phyloP scores from a whole-genome alignment of 73 alveolate genomes.

The Diophrys sp. region DNA sequence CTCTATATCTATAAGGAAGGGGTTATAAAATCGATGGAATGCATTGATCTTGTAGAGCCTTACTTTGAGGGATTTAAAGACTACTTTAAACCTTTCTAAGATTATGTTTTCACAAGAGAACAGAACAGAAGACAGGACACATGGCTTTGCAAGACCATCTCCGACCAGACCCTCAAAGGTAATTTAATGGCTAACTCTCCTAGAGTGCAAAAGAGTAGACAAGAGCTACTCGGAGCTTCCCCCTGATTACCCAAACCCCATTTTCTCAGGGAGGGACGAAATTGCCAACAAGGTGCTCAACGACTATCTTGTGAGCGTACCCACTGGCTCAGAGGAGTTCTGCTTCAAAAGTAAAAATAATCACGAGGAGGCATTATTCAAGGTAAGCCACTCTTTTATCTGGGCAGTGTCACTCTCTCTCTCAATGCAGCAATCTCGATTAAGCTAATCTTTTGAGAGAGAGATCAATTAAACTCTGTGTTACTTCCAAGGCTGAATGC shows the following conservation, averaged over 20 bases:
- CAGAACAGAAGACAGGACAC: slow-evolving; percentile 4
- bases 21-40: neutral
- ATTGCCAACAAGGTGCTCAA: slow-evolving; percentile 26
- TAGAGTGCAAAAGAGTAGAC: slow-evolving; percentile 1
- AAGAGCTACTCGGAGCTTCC: slow-evolving; percentile 37
- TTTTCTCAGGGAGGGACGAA: slow-evolving; percentile 22
- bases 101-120: neutral
- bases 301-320: slow-evolving; percentile 31
- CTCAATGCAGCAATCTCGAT: too few relatives aligned
- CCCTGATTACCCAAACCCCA: slow-evolving; percentile 28
- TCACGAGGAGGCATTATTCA: slow-evolving; percentile 43
- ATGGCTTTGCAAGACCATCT: slow-evolving; percentile 10
- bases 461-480: too few relatives aligned
- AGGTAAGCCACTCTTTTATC: neutral
- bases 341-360: slow-evolving; percentile 36
- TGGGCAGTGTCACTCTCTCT: too few relatives aligned
- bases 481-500: too few relatives aligned
- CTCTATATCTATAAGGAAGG: neutral
- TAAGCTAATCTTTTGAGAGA: too few relatives aligned
- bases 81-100: neutral
- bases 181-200: neutral
- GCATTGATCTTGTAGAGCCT: neutral
- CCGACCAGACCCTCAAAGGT: slow-evolving; percentile 8
- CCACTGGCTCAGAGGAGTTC: slow-evolving; percentile 43
- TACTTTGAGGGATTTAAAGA: neutral